Percentiles rank a stretch among this genome's conserved stretches.
These are phyloP conservation scores for Colletotrichum somersetense DNA, from an alignment of 2,329 filamentous ascomycete species.

Conservation along the genomic window DNA sequence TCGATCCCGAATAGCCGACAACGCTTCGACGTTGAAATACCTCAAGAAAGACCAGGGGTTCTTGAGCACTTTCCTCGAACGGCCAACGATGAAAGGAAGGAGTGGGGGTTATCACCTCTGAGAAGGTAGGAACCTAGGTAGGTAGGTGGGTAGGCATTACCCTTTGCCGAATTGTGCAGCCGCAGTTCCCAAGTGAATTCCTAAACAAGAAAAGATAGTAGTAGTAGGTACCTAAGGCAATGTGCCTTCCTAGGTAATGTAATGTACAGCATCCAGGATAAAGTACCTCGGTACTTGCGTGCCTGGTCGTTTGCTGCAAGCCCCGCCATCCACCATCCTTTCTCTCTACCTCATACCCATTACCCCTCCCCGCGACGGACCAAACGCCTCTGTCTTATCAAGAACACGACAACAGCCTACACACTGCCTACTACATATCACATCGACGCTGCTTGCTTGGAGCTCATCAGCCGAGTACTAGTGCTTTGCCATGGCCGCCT, in stretches of 20 bases:
- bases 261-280: not conserved
- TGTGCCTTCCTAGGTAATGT: no score
- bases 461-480: not conserved
- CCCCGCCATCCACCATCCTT: conserved; percentile 38
- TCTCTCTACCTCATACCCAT: conserved; percentile 31
- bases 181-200: no score
- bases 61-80: conserved; percentile 18
- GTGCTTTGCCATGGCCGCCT: not conserved
- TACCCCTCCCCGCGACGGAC: conserved; percentile 32
- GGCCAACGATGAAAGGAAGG: conserved; percentile 16
- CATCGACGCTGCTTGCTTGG: not conserved
- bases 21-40: conserved; percentile 1
- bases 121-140: not conserved
- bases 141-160: no score
- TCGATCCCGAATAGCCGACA: not conserved
- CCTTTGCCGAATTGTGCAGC: no score
- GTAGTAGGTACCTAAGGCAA: not conserved
- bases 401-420: not conserved
- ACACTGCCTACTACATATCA: not conserved
- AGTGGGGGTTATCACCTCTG: conserved; percentile 15
- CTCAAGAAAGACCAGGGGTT: conserved; percentile 12
- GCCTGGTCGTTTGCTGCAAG: conserved; percentile 24
- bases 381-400: conserved; percentile 1
- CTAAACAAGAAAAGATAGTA: no score
- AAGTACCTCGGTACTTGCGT: not conserved